A percentile compares a stretch with the other conserved stretches of the same genome.
phyloP scores from a whole-genome alignment of 257 asterid genomes.

The Jasminum sambac region DNA sequence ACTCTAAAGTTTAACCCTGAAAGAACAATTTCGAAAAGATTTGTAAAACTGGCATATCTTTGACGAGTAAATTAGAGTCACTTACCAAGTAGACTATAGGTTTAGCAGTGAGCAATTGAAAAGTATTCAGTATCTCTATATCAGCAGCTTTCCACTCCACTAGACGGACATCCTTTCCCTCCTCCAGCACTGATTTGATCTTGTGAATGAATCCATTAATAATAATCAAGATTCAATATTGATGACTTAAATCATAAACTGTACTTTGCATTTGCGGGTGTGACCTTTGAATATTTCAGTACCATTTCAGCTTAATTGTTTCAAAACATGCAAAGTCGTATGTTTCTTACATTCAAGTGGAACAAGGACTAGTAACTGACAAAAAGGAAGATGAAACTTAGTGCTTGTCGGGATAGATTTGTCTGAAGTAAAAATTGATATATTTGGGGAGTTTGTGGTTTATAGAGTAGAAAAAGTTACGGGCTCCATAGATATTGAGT shows the following conservation, averaged over 20 bases:
- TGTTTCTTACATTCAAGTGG: neutral
- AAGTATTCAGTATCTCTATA: slow-evolving; percentile 82
- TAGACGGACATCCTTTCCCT: slow-evolving; percentile 83
- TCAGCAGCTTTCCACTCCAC: slow-evolving; percentile 99
- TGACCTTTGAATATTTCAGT: slow-evolving; percentile 1
- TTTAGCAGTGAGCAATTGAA: slow-evolving; percentile 95
- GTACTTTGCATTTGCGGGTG: slow-evolving; percentile 9
- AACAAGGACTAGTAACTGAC: slow-evolving; percentile 1
- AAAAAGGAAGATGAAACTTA: neutral
- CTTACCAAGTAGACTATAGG: slow-evolving; percentile 98
- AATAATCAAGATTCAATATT: slow-evolving; percentile 21
- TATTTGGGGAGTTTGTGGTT: no score
- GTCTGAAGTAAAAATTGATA: no score
- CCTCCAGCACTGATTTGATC: slow-evolving; percentile 71
- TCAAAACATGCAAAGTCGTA: slow-evolving; percentile 13
- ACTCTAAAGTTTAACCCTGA: neutral
- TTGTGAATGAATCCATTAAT: slow-evolving; percentile 36
- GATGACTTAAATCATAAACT: neutral
- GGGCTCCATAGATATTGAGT: no score
- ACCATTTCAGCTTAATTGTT: slow-evolving; percentile 1
- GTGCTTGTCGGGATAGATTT: no score
- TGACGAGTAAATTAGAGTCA: neutral
- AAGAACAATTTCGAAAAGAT: neutral
- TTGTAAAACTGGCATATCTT: neutral
- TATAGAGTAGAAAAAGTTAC: no score